Evolutionary conservation across 148 eudicot genomes (phyloP).

Genomic region (Beta vulgaris): DNA sequence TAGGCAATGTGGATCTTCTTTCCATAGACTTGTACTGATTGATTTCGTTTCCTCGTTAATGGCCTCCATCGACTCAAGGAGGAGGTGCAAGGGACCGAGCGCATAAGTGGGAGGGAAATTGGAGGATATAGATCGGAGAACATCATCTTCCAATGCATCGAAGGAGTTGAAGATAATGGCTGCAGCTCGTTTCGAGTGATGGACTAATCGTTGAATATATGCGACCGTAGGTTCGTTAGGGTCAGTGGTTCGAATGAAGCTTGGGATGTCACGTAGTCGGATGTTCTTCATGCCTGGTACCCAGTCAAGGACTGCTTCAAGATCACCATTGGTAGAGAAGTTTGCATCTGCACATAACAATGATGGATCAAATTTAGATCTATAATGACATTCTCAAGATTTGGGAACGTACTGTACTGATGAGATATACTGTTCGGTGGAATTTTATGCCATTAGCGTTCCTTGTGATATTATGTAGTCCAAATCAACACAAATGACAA

Average conservation of each 20-base stretch:
- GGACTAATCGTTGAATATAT: constrained; percentile 5
- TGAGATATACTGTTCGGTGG: no score
- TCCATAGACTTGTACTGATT: constrained; percentile 39
- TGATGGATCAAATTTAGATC: no score
- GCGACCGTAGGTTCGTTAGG: constrained; percentile 37
- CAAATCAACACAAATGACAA: no score
- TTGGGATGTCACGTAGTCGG: constrained; percentile 40
- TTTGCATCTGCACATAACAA: constrained; percentile 46
- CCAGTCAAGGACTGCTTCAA: constrained; percentile 36
- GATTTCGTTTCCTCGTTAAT: constrained; percentile 12
- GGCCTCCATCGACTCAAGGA: constrained; percentile 19
- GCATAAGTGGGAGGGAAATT: constrained; percentile 36
- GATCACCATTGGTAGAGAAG: constrained; percentile 40
- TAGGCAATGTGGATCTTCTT: constrained; percentile 35
- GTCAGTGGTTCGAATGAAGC: constrained; percentile 44
- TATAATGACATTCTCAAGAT: no score
- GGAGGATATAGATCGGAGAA: constrained; percentile 23
- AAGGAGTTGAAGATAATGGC: constrained; percentile 44
- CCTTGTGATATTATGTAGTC: no score
- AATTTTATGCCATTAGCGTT: no score
- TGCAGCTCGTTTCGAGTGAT: constrained; percentile 24
- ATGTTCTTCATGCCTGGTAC: constrained; percentile 38
- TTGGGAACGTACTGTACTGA: no score
- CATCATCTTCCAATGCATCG: constrained; percentile 37
- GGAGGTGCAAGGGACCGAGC: constrained; percentile 43